Evolutionary conservation across 768 basidiomycete genomes (phyloP).

Genomic region (Hygrocybe coccinea): DNA sequence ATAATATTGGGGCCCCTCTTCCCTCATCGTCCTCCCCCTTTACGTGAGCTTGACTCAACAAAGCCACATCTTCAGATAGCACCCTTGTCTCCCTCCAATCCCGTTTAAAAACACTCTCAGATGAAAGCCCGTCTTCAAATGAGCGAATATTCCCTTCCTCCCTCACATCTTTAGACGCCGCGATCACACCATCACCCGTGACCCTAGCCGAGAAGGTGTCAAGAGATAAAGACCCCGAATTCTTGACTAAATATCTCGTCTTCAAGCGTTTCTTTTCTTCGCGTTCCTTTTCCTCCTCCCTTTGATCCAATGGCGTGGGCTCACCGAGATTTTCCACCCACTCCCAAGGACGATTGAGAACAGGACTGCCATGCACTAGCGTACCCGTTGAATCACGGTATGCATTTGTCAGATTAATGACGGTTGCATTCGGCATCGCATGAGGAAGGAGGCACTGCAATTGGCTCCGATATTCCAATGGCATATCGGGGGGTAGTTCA

Average conservation of each 20-base stretch:
- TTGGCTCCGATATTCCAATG: conserved; percentile 53
- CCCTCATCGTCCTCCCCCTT: conserved; percentile 19
- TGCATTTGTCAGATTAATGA: conserved; percentile 55
- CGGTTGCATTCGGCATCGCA: conserved; percentile 44
- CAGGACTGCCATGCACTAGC: conserved; percentile 44
- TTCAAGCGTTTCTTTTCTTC: conserved; percentile 38
- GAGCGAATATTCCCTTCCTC: conserved; percentile 44
- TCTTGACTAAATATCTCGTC: conserved; percentile 44
- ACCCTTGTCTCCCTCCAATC: conserved; percentile 76
- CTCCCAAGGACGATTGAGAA: conserved; percentile 79
- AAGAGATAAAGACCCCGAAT: conserved; percentile 65
- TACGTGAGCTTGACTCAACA: background rate
- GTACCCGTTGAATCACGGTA: conserved; percentile 53
- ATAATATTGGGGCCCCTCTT: conserved; percentile 7
- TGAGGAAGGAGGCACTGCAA: conserved; percentile 56
- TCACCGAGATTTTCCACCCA: conserved; percentile 80
- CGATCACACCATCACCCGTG: conserved; percentile 55
- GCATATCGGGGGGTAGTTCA: conserved; percentile 53
- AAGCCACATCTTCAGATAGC: conserved; percentile 33
- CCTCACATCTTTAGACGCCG: conserved; percentile 20
- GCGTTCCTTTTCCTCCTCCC: conserved; percentile 38
- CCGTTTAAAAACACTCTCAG: conserved; percentile 62
- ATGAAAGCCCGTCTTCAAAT: conserved; percentile 60
- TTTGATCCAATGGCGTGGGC: conserved; percentile 38
- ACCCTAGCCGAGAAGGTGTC: conserved; percentile 63